Evolutionary conservation across 2,329 filamentous ascomycete species (phyloP), one percentile per base, ranked within the genome.

Genomic region (Xylariaceae sp.): DNA sequence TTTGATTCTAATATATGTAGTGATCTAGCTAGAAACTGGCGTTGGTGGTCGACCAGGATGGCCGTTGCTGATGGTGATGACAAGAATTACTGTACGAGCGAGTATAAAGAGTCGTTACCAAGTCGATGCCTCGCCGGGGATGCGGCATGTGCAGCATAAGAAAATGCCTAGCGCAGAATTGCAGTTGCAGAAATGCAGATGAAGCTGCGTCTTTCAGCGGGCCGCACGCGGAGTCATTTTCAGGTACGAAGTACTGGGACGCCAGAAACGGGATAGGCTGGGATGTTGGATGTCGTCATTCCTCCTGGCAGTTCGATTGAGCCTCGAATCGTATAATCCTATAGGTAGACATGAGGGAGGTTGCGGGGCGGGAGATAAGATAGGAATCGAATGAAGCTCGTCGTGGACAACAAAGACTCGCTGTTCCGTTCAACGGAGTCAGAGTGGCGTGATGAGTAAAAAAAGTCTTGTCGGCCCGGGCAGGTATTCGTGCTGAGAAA

Each of bases 181-280:
- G 13, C 18, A 37, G 50, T 30, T 51, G 47, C 7, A n/a, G 18
- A 56, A 30, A 30, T 30, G 23, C 23, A 30, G 23, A 30, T 42
- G 8, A 13, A 42, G 42, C 42, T 45, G 42, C 42, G 13, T 15
- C 42, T 45, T 30, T 45, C 42, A 45, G 42, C 42, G 42, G 42
- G 42, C 42, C 42, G 42, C 42, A n/a, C 42, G 59, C 55, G 55
- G 56, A 61, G 59, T 47, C 55, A 37, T 23, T 39, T 30, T 55
- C 55, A 57, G 55, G 54, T 57, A 51, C 54, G 23, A 30, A 57
- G 52, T 10, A 51, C 54, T 51, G 51, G 37, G 37, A 10, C 4
- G 37, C 37, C 30, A 18, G 37, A 4, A 47, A 52, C 50, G 48
- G 17, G 58, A 18, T 39, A 57, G 42, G 23, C 4, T n/a, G 4